phyloP scores from a whole-genome alignment of 352 stramenopile genomes.

The Phytophthora europaea region DNA sequence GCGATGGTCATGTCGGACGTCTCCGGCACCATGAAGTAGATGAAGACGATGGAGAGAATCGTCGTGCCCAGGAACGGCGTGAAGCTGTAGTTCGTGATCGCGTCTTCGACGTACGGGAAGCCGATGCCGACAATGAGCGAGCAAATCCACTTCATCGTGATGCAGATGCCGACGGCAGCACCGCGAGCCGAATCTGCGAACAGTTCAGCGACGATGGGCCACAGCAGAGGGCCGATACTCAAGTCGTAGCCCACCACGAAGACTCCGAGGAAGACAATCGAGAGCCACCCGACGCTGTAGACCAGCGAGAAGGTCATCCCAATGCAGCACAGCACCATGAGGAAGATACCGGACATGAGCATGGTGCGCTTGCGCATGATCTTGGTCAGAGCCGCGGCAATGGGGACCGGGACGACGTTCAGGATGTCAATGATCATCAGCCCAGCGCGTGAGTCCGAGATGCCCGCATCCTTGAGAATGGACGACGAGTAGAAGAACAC shows the following conservation, averaged over 20 bases:
- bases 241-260: slow-evolving; percentile 60
- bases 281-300: slow-evolving; percentile 41
- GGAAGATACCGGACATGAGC: slow-evolving; percentile 45
- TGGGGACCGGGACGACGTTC: slow-evolving; percentile 54
- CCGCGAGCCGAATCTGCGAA: slow-evolving; percentile 64
- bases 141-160: slow-evolving; percentile 64
- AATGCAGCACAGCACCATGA: slow-evolving; percentile 52
- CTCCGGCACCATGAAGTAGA: slow-evolving; percentile 65
- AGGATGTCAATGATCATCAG: slow-evolving; percentile 67
- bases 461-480: slow-evolving; percentile 62
- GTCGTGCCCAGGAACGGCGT: slow-evolving; percentile 61
- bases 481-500: slow-evolving; percentile 77
- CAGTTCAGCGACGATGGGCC: slow-evolving; percentile 57
- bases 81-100: slow-evolving; percentile 58
- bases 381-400: slow-evolving; percentile 36
- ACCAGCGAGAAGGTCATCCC: slow-evolving; percentile 58
- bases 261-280: slow-evolving; percentile 52
- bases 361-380: slow-evolving; percentile 53
- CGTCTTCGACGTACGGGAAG: slow-evolving; percentile 66
- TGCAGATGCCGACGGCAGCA: slow-evolving; percentile 45
- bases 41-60: slow-evolving; percentile 43
- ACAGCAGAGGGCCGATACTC: slow-evolving; percentile 70
- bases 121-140: slow-evolving; percentile 58
- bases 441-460: slow-evolving; percentile 55
- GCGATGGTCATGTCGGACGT: slow-evolving; percentile 69